Percentiles rank a stretch among this genome's conserved stretches.
Evolutionary conservation across 257 asterid species (phyloP).

Genomic region (Penstemon eatonii): DNA sequence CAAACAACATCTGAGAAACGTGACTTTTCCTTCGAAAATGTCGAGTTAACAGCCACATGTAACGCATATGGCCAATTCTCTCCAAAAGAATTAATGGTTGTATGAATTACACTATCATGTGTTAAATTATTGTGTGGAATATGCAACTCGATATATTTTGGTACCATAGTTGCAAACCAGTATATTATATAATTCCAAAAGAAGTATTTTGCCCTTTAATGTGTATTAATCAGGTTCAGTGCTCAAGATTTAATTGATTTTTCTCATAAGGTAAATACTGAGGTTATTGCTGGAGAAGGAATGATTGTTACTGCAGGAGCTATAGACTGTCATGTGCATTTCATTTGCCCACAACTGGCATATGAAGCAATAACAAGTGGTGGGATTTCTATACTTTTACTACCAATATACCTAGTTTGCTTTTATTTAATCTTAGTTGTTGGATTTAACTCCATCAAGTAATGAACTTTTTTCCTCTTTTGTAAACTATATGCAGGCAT

Average conservation of each 20-base stretch:
- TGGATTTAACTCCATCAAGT: neutral
- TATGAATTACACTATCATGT: no score
- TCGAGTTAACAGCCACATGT: no score
- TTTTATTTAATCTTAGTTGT: neutral
- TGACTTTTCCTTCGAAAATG: no score
- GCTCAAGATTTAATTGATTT: slow-evolving; percentile 20
- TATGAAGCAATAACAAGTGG: slow-evolving; percentile 95
- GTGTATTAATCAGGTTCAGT: slow-evolving; percentile 14
- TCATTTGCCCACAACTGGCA: slow-evolving; percentile 94
- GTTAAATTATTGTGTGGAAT: no score
- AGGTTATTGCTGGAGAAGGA: slow-evolving; percentile 97
- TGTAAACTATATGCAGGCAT: slow-evolving; percentile 48
- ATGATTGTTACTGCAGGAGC: slow-evolving; percentile 95
- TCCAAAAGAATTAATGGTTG: no score
- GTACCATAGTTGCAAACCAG: no score
- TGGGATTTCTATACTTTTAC: slow-evolving; percentile 34
- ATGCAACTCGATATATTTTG: no score
- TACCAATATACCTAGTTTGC: no score
- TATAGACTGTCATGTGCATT: slow-evolving; percentile 95
- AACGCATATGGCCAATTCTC: no score
- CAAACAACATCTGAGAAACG: no score
- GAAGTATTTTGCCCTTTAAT: neutral
- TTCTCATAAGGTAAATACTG: slow-evolving; percentile 72
- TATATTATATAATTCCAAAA: no score
- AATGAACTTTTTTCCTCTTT: slow-evolving; percentile 5